A percentile compares a stretch with the other conserved stretches of the same genome.
These are phyloP conservation scores for Spatholobus suberectus DNA, from an alignment of 306 rosid species.

Conservation along the genomic window DNA sequence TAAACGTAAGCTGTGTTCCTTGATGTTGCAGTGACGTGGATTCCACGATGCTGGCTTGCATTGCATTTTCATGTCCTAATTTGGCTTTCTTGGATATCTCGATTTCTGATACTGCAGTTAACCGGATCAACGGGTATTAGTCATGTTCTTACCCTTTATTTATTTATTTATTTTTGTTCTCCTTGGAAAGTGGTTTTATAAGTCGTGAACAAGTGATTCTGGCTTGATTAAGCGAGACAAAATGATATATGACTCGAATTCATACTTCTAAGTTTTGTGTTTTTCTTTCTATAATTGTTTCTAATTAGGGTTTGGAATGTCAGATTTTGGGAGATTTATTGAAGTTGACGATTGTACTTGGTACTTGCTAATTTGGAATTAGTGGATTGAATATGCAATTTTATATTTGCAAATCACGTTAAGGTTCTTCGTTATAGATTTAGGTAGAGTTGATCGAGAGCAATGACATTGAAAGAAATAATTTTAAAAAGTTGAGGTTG, in stretches of 20 bases:
- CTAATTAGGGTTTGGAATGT: not conserved
- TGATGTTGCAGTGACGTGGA: conserved; percentile 65
- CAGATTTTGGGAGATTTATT: not conserved
- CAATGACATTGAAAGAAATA: not conserved
- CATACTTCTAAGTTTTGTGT: not conserved
- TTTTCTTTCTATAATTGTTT: not conserved
- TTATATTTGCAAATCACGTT: not conserved
- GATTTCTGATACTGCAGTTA: conserved; percentile 50
- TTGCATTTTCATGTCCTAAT: conserved; percentile 83
- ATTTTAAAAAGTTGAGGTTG: not conserved
- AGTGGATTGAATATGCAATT: not conserved
- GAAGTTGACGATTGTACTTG: not conserved
- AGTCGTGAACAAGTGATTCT: not conserved
- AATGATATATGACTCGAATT: not conserved
- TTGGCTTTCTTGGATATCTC: conserved; percentile 73
- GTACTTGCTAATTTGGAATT: not conserved
- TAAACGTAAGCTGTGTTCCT: not conserved
- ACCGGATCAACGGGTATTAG: conserved; percentile 75
- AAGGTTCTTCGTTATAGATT: not conserved
- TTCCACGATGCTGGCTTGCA: conserved; percentile 82
- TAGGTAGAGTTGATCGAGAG: not conserved
- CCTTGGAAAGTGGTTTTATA: no score
- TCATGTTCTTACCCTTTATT: not conserved
- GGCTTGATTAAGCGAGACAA: not conserved
- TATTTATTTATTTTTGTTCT: not conserved